Percentiles rank a stretch among this genome's conserved stretches.
These are phyloP conservation scores for Discostella pseudostelligera DNA, from an alignment of 108 stramenopile genomes.

Conservation along the genomic window DNA sequence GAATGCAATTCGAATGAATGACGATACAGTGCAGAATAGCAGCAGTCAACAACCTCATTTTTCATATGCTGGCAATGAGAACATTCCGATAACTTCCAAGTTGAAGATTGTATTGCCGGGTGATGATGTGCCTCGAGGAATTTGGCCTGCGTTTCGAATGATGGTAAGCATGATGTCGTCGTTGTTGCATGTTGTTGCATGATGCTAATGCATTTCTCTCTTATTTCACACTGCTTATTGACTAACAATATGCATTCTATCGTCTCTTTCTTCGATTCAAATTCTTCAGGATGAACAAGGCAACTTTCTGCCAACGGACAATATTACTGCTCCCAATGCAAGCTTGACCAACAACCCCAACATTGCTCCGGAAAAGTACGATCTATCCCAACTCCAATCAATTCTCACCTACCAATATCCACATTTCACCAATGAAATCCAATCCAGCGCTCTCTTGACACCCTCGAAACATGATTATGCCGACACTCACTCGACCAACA, in stretches of 20 bases:
- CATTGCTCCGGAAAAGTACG: constrained; percentile 19
- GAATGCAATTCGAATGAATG: background rate
- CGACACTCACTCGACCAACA: constrained; percentile 61
- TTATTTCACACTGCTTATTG: constrained; percentile 5
- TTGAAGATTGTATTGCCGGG: constrained; percentile 68
- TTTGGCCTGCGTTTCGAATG: constrained; percentile 85
- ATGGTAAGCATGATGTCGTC: constrained; percentile 61
- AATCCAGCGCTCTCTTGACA: constrained; percentile 37
- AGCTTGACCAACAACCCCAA: constrained; percentile 14
- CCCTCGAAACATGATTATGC: constrained; percentile 46
- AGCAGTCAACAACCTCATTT: constrained; percentile 35
- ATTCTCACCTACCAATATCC: constrained; percentile 45
- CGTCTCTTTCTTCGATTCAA: constrained; percentile 1
- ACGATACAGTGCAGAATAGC: background rate
- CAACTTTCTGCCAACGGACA: constrained; percentile 49
- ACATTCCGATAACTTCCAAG: constrained; percentile 68
- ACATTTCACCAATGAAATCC: constrained; percentile 43
- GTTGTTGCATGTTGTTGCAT: background rate
- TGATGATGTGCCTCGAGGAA: constrained; percentile 67
- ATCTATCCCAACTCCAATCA: constrained; percentile 40
- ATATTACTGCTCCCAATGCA: background rate
- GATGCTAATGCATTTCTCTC: background rate
- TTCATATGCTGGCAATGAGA: constrained; percentile 53
- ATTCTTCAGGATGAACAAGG: constrained; percentile 71
- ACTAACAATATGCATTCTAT: constrained; percentile 1